Percentiles rank a stretch among this genome's conserved stretches.
phyloP scores from a whole-genome alignment of 768 basidiomycete species.

The Psilocybe sp. region DNA sequence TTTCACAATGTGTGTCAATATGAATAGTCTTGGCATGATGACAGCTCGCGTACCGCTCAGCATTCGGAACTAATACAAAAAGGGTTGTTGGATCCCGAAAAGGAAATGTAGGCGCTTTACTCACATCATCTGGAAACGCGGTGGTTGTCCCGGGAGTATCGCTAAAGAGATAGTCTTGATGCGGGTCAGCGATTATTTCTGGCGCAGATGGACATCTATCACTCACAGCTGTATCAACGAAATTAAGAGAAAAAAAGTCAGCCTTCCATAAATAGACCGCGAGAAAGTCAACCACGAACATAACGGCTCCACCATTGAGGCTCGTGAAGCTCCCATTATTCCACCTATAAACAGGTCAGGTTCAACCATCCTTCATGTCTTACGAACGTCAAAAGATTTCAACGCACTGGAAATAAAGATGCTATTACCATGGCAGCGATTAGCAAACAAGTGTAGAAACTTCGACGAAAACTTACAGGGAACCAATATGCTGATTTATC shows the following conservation, averaged over 20 bases:
- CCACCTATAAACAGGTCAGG: constrained; percentile 19
- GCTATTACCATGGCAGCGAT: background rate
- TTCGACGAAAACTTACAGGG: constrained; percentile 9
- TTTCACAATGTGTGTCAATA: background rate
- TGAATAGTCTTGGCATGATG: background rate
- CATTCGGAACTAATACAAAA: constrained; percentile 32
- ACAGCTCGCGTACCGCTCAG: constrained; percentile 25
- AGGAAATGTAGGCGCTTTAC: constrained; percentile 1
- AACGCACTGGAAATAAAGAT: constrained; percentile 30
- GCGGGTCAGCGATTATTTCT: background rate
- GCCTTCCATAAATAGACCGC: background rate
- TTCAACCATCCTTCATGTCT: background rate
- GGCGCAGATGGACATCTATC: background rate
- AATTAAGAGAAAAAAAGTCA: background rate
- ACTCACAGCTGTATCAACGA: background rate
- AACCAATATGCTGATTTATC: constrained; percentile 36
- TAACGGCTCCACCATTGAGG: constrained; percentile 32
- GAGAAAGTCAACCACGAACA: constrained; percentile 19
- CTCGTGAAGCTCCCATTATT: constrained; percentile 35
- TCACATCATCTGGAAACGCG: constrained; percentile 38
- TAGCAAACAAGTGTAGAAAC: background rate
- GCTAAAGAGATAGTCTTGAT: constrained; percentile 33
- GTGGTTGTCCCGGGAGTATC: constrained; percentile 30
- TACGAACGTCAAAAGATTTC: background rate
- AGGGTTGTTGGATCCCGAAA: background rate